Base-by-base conservation (phyloP, 2,329 filamentous ascomycete species). In the Alternaria ventricosa region DNA sequence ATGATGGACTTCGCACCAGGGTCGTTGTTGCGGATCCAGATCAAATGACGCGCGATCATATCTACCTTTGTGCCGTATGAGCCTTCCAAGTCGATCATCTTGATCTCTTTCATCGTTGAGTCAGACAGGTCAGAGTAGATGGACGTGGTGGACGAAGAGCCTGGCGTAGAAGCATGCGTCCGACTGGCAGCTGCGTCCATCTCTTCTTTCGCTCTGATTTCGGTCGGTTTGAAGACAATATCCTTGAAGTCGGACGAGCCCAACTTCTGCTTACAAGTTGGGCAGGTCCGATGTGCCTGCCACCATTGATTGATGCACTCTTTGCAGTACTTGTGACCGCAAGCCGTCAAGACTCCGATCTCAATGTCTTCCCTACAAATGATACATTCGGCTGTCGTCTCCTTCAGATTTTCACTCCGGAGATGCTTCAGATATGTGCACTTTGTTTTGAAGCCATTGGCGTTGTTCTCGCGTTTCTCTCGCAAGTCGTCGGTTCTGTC, bases 11-110 rank as follows among this genome's bases (percentile, higher is more conserved):
- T 98, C 10, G 93, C 89, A 0, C 93, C 93, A 0, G 93, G 92
- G 70, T 97, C 94, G 51, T 92, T 88, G 69, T 91, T 85, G 3
- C 95, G 89, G 20, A 98, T 85, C 92, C 93, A 97, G 15, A 97
- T 80, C 3, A 98, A 81, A 77, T 98, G 96, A 3, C 93, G 68
- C 4, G 81, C 80, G 12, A 84, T 77, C 54, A 83, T 96, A 77
- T 97, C 94, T 18, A 98, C 90, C 79, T 98, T 99, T 0, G 92
- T 96, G 2, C 93, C 94, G 73, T 92, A 97, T 0, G 91, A 94
- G 15, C 80, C 82, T 11, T 88, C 82, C 1, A 98, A 84, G 54
- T 96, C 89, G 61, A 97, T 89, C 58, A 90, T 88, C 72, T 94
- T 92, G 76, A 99, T 97, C 74, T 95, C 89, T 18, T 87, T 87